Base-by-base conservation (phyloP, 208 protist species). In the Trypanosoma rangeli region DNA sequence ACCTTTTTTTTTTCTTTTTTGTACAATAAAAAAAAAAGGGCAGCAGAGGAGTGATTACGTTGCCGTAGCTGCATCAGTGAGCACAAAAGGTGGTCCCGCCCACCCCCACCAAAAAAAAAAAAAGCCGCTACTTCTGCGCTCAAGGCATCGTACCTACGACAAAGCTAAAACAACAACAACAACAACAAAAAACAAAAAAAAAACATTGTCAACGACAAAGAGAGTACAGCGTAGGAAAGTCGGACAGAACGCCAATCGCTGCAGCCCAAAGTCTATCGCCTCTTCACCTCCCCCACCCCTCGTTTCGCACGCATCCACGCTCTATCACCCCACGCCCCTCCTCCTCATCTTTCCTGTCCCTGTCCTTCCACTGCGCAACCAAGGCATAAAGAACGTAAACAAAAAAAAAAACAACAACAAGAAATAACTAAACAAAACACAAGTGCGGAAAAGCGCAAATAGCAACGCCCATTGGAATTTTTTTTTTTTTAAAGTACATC, bases 381-480 rank as follows among this genome's bases (percentile, higher is more conserved):
- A 46, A 46, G 42, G 42, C 42, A 16, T 1, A 3, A 46, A 20
- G 49, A 65, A 48, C 31, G 49, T 16, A 73, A 60, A 58, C 44
- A 53, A 28, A 26, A 53, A 24, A 53, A 26, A n/a, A 53, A 53
- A 53, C 8, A 26, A 67, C 24, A 67, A 50, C 0, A 64, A 46
- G 5, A 50, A 29, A 64, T 20, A 53, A 49, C 24, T 9, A 8
- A 56, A 20, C 53, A 10, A 54, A 0, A 56, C 28, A 29, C 26
- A 56, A 16, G 26, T 31, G 10, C 20, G 26, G 26, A 56, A 56
- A 56, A 29, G 46, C 3, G 28, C 5, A 28, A 29, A 56, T 56
- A 56, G 5, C 5, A 65, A 65, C 20, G 44, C 28, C 28, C 50
- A 37, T 60, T 12, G 49, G 62, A 60, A n/a, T n/a, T n/a, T n/a